Conservation (phyloP, 164 flowering plant species). For the Vitis amurensis region DNA sequence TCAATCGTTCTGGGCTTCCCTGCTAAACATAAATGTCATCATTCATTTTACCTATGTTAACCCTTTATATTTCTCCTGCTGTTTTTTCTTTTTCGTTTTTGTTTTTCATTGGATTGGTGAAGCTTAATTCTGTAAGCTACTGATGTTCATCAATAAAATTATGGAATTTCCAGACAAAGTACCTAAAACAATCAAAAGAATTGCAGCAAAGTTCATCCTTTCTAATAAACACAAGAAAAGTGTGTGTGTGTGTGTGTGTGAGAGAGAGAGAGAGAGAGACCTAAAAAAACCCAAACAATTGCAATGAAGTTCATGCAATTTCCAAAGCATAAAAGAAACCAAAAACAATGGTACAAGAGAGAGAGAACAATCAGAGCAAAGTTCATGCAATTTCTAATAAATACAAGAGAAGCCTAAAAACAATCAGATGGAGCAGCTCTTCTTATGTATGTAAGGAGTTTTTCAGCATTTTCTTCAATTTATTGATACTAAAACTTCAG, state of each 20-base stretch:
- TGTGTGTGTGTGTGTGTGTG: not conserved
- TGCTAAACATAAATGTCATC: not conserved
- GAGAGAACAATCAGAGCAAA: no score
- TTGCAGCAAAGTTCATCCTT: not conserved
- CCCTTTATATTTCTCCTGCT: not conserved
- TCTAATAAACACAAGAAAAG: no score
- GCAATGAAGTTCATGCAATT: not conserved
- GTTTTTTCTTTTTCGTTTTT: constrained; percentile 1
- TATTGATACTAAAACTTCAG: no score
- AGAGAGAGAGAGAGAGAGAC: constrained; percentile 4
- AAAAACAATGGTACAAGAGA: no score
- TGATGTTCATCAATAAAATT: not conserved
- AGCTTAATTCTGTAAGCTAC: not conserved
- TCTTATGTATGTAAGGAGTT: no score
- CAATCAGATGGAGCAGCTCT: no score
- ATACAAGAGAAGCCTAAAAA: no score
- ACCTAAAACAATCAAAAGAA: not conserved
- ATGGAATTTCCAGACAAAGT: not conserved
- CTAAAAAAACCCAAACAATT: not conserved
- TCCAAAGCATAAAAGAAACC: not conserved
- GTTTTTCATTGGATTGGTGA: not conserved
- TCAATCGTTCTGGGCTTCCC: not conserved
- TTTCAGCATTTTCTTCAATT: no score
- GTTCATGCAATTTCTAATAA: no score
- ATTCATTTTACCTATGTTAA: no score